Base-by-base conservation (phyloP, 306 rosid genomes). In the Crataegus laevigata region DNA sequence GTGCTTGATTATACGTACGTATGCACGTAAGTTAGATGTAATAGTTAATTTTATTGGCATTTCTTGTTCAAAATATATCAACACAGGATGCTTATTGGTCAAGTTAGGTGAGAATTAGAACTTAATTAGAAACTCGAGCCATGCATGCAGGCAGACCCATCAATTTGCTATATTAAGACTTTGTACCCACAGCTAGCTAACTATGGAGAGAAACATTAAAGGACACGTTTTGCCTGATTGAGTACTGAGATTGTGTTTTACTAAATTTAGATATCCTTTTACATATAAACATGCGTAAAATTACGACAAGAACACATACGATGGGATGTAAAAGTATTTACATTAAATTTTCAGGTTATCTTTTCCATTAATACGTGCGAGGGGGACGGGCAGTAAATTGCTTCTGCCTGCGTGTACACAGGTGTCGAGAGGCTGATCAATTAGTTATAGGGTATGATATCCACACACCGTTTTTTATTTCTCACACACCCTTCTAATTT, bases 81-180 rank as follows among this genome's bases (percentile, higher is more conserved):
- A 25, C 63, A 22, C 63, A 58, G 15, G 30, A n/a, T 11, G 63
- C 30, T 58, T 22, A 72, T 74, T 64, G 50, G 83, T 76, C 78
- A 68, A 62, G 88, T 78, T 84, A 68, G 90, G 88, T 84, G 71
- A 61, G 84, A 77, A 10, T 17, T 55, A 32, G 68, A 30, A 32
- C 14, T 30, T 65, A 36, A 19, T 65, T 36, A 65, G 50, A 18
- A 34, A 47, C 8, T 65, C 32, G 42, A 30, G 68, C 26, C 28
- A 34, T 34, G 15, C 47, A 65, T 65, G 26, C 18, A 17, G 9
- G 40, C 67, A 29, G 11, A 10, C 15, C 38, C 25, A 18, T 24
- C 13, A 22, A 4, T 29, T 29, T 62, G 1, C 40, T 29, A 29
- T 66, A 40, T 38, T 6, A 66, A 40, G 79, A 69, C 17, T 83